Evolutionary conservation across 2,329 filamentous ascomycete genomes (phyloP).

Genomic region (Neoscytalidium dimidiatum): DNA sequence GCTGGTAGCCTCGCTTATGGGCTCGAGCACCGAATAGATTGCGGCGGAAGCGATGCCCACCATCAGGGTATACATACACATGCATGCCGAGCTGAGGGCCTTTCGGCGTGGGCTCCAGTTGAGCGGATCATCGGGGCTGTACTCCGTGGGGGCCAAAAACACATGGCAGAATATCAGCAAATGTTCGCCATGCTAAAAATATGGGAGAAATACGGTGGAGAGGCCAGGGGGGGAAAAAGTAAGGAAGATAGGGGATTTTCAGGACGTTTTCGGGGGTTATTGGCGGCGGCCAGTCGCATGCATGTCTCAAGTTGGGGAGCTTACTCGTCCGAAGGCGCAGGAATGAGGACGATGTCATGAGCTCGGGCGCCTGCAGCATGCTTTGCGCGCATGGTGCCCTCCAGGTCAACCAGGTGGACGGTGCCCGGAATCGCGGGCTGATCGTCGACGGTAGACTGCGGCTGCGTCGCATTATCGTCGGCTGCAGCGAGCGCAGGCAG

Average conservation of each 20-base stretch:
- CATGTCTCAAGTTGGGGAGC: background rate
- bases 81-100: conserved; percentile 41
- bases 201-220: background rate
- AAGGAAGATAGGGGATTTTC: background rate
- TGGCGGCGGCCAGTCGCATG: background rate
- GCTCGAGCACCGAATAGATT: conserved; percentile 53
- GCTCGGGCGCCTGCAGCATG: conserved; percentile 36
- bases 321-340: conserved; percentile 34
- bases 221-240: background rate
- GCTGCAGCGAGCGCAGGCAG: conserved; percentile 1
- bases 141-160: background rate
- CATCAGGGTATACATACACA: conserved; percentile 51
- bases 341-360: conserved; percentile 45
- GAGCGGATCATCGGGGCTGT: conserved; percentile 34
- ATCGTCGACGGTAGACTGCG: background rate
- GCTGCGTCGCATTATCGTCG: conserved; percentile 15
- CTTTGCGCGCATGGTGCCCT: conserved; percentile 37
- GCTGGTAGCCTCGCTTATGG: conserved; percentile 50
- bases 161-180: background rate
- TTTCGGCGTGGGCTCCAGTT: conserved; percentile 35
- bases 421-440: conserved; percentile 38
- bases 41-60: conserved; percentile 52
- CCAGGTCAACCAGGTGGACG: conserved; percentile 45
- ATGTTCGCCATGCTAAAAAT: background rate
- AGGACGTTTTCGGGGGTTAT: background rate